A percentile compares a stretch with the other conserved stretches of the same genome.
Evolutionary conservation across 2,329 filamentous ascomycete genomes (phyloP).

Genomic region (Apiospora malaysiana): DNA sequence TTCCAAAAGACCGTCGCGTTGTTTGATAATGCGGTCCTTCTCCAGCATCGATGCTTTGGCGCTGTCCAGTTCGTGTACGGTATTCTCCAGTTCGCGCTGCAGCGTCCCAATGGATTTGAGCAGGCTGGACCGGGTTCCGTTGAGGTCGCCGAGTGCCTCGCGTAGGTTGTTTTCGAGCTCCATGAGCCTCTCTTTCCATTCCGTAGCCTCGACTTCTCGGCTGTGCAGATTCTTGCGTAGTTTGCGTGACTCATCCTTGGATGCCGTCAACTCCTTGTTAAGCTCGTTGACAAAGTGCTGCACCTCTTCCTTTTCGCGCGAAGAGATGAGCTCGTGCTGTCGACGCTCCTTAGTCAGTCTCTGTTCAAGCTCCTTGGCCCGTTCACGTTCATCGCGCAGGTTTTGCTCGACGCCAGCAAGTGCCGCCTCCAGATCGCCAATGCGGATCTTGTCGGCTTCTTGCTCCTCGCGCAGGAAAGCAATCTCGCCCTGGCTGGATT

Average conservation of each 20-base stretch:
- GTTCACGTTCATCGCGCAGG: conserved; percentile 85
- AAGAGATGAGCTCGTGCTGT: conserved; percentile 85
- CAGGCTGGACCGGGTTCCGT: conserved; percentile 83
- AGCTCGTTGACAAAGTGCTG: conserved; percentile 93
- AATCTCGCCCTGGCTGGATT: conserved; percentile 92
- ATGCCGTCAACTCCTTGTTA: conserved; percentile 78
- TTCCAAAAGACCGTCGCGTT: conserved; percentile 87
- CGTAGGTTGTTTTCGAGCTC: conserved; percentile 90
- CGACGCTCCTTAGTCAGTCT: conserved; percentile 80
- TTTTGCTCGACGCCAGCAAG: conserved; percentile 79
- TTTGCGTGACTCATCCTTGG: conserved; percentile 85
- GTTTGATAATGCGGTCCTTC: conserved; percentile 88
- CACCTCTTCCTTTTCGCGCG: conserved; percentile 91
- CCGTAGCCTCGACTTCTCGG: conserved; percentile 85
- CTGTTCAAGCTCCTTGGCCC: conserved; percentile 71
- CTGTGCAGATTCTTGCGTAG: conserved; percentile 83
- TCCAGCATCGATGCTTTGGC: conserved; percentile 81
- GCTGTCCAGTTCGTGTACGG: conserved; percentile 79
- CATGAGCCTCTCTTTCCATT: conserved; percentile 89
- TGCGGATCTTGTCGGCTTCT: conserved; percentile 96
- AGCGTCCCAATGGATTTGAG: conserved; percentile 88
- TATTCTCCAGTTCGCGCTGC: conserved; percentile 85
- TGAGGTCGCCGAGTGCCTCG: conserved; percentile 85
- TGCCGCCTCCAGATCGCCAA: conserved; percentile 87
- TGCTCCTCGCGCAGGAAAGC: conserved; percentile 96